phyloP scores from a whole-genome alignment of 2,329 filamentous ascomycete genomes.

The Fusarium pseudonygamai region DNA sequence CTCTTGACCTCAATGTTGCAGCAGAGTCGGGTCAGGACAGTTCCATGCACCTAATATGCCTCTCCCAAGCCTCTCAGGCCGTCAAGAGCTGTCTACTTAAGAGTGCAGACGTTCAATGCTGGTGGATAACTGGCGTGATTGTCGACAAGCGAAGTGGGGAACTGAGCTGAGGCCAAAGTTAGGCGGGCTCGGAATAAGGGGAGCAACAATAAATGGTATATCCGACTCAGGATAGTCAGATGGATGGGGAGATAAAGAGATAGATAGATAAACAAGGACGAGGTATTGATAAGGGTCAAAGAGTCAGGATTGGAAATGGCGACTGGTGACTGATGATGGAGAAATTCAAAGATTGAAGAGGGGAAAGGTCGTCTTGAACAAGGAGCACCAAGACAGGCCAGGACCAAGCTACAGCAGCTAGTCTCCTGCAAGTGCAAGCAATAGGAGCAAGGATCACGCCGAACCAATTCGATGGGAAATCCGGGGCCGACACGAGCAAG shows the following conservation, averaged over 20 bases:
- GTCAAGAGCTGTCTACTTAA: background rate
- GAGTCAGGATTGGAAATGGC: background rate
- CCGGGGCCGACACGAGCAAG: constrained; percentile 36
- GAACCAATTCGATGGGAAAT: constrained; percentile 45
- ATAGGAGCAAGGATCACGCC: constrained; percentile 36
- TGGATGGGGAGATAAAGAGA: background rate
- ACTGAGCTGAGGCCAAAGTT: constrained; percentile 20
- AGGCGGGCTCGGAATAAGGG: background rate
- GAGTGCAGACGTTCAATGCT: constrained; percentile 8
- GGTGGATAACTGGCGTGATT: constrained; percentile 31
- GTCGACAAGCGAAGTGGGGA: constrained; percentile 32
- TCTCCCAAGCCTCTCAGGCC: background rate
- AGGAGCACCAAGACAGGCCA: constrained; percentile 6
- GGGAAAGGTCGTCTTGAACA: constrained; percentile 19
- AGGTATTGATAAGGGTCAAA: constrained; percentile 1
- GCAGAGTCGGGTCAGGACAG: background rate
- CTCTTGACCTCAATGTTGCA: background rate
- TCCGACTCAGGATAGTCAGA: background rate
- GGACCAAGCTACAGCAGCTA: constrained; percentile 23
- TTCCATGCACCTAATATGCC: background rate
- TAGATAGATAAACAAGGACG: background rate
- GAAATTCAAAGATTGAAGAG: constrained; percentile 18
- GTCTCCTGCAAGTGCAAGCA: constrained; percentile 24
- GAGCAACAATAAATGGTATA: constrained; percentile 8
- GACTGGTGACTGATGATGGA: background rate